These are phyloP conservation scores for Pestalotiopsis fici DNA, from an alignment of 2,329 filamentous ascomycete genomes.

Conservation along the genomic window DNA sequence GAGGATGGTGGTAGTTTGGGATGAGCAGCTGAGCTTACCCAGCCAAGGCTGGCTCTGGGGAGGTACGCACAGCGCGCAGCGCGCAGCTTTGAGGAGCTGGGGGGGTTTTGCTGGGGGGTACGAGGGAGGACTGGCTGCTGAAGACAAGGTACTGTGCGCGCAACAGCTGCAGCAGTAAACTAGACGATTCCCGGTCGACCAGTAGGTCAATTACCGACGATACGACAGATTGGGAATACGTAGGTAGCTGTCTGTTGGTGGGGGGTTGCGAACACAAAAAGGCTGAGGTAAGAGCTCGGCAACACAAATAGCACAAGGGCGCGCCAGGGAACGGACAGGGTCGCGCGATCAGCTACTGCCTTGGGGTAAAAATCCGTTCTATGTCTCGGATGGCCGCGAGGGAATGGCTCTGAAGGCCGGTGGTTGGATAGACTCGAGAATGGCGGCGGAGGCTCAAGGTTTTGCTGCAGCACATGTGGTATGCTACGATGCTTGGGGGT, in stretches of 20 bases:
- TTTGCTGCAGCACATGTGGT: neutral
- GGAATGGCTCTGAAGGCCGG: neutral
- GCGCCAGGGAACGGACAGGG: neutral
- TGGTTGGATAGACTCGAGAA: neutral
- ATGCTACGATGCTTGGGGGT: neutral
- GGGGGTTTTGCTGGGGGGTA: neutral
- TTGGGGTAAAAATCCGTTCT: conserved; percentile 2
- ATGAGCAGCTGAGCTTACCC: neutral
- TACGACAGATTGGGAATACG: neutral
- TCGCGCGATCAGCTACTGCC: conserved; percentile 1
- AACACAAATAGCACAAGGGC: neutral
- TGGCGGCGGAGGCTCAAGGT: neutral
- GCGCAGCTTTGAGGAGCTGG: neutral
- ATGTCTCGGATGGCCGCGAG: neutral
- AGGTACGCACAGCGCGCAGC: neutral
- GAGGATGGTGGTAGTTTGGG: conserved; percentile 2
- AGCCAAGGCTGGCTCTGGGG: neutral
- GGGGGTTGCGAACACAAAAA: neutral
- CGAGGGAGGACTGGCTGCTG: neutral
- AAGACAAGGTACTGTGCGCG: neutral
- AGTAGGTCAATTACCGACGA: neutral
- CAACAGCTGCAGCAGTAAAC: neutral
- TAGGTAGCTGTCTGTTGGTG: neutral
- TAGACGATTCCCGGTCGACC: neutral
- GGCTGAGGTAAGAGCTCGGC: neutral